phyloP scores from a whole-genome alignment of 129 eudicot species.

The Flaveria bidentis region DNA sequence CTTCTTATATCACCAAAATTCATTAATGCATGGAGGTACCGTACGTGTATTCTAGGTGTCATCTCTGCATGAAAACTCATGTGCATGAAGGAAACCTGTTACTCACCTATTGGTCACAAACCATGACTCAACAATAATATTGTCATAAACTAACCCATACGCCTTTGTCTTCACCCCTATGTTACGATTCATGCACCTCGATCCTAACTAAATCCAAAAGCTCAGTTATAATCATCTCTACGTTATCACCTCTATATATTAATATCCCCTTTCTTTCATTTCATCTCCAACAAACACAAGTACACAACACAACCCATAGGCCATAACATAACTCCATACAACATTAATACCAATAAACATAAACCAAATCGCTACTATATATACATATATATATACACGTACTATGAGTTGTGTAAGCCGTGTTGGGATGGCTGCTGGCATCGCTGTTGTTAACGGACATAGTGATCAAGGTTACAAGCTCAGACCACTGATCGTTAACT shows the following conservation, averaged over 20 bases:
- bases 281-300: not conserved
- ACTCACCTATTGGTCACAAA: not conserved
- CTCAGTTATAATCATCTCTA: not conserved
- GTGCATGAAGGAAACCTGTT: constrained; percentile 9
- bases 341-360: not conserved
- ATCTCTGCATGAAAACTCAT: not conserved
- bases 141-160: not conserved
- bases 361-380: not conserved
- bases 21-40: not conserved
- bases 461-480: constrained; percentile 47
- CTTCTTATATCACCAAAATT: not conserved
- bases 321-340: not conserved
- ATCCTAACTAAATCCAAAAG: not conserved
- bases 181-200: not conserved
- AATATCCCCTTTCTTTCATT: not conserved
- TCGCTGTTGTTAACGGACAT: constrained; percentile 42
- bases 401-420: constrained; percentile 38
- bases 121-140: not conserved
- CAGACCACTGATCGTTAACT: constrained; percentile 37
- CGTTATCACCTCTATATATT: not conserved
- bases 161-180: not conserved
- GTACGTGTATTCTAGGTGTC: constrained; percentile 13
- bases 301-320: too few relatives aligned
- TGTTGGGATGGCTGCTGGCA: constrained; percentile 50
- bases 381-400: too few relatives aligned